A percentile compares a stretch with the other conserved stretches of the same genome.
These are phyloP conservation scores for Pleurotus platypus DNA, from an alignment of 768 basidiomycete genomes.

Conservation along the genomic window DNA sequence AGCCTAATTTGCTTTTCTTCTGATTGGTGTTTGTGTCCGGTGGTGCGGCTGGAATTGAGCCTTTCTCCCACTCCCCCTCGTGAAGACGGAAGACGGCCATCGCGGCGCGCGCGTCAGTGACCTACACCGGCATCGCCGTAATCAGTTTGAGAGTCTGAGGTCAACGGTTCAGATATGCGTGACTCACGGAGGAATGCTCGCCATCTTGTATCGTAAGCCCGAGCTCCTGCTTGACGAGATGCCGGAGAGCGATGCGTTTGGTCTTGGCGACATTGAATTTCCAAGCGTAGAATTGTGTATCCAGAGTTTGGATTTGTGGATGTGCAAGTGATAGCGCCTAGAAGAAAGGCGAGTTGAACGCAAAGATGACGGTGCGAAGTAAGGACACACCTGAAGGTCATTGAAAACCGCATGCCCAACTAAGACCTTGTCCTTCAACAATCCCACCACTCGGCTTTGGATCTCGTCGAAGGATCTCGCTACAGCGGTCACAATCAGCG, in stretches of 20 bases:
- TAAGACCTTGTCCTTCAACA: conserved; percentile 75
- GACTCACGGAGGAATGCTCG: conserved; percentile 85
- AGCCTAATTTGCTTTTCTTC: conserved; percentile 16
- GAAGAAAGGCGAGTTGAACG: neutral
- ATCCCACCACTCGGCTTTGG: conserved; percentile 70
- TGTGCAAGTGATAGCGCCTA: conserved; percentile 72
- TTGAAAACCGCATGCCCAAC: conserved; percentile 91
- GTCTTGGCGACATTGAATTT: conserved; percentile 62
- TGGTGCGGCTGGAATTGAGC: conserved; percentile 16
- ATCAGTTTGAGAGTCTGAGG: too few relatives aligned
- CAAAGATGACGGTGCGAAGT: neutral
- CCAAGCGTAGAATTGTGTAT: conserved; percentile 62
- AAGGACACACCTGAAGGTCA: conserved; percentile 69
- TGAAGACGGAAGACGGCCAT: conserved; percentile 91
- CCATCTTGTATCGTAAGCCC: conserved; percentile 82
- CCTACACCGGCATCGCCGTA: conserved; percentile 36
- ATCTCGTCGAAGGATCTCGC: conserved; percentile 78
- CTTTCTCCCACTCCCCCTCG: conserved; percentile 77
- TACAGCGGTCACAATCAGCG: conserved; percentile 19
- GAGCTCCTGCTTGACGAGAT: conserved; percentile 76
- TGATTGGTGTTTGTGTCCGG: neutral
- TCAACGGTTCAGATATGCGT: neutral
- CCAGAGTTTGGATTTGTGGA: conserved; percentile 57
- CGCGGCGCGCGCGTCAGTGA: conserved; percentile 89
- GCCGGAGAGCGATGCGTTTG: conserved; percentile 70